phyloP scores from a whole-genome alignment of 208 protist genomes.

The Porcisia deanei region DNA sequence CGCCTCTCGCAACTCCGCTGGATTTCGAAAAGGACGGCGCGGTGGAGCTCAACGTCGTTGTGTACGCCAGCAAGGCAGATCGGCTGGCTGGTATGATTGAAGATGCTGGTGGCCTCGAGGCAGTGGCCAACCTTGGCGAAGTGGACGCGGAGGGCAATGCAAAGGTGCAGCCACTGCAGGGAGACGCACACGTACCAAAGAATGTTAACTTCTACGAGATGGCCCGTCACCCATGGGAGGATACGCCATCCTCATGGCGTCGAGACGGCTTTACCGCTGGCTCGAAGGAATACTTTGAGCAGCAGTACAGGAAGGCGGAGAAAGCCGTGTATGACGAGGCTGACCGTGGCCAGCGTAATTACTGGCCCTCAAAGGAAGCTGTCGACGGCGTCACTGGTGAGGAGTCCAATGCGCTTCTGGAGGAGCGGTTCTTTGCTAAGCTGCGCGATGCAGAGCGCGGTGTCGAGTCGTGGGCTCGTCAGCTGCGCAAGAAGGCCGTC shows the following conservation, averaged over 20 bases:
- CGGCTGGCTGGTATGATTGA: conserved; percentile 82
- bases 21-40: conserved; percentile 65
- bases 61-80: conserved; percentile 58
- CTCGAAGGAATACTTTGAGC: conserved; percentile 82
- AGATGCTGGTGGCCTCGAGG: conserved; percentile 81
- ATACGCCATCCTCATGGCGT: conserved; percentile 80
- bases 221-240: conserved; percentile 90
- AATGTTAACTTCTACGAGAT: conserved; percentile 94
- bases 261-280: conserved; percentile 89
- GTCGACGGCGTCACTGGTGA: conserved; percentile 54
- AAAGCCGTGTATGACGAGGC: conserved; percentile 77
- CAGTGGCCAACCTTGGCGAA: conserved; percentile 74
- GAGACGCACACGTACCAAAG: conserved; percentile 77
- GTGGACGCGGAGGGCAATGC: conserved; percentile 45
- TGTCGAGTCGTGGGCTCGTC: conserved; percentile 82
- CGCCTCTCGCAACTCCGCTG: conserved; percentile 46
- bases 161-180: conserved; percentile 45
- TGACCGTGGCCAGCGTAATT: conserved; percentile 60
- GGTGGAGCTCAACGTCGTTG: conserved; percentile 49
- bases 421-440: conserved; percentile 73
- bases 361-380: conserved; percentile 80
- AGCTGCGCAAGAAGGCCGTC: conserved; percentile 66
- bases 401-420: conserved; percentile 57
- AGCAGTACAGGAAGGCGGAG: conserved; percentile 86
- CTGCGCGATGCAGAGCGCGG: conserved; percentile 52